phyloP scores from a whole-genome alignment of 1,284 basidiomycete genomes.

The Pisolithus thermaeus region DNA sequence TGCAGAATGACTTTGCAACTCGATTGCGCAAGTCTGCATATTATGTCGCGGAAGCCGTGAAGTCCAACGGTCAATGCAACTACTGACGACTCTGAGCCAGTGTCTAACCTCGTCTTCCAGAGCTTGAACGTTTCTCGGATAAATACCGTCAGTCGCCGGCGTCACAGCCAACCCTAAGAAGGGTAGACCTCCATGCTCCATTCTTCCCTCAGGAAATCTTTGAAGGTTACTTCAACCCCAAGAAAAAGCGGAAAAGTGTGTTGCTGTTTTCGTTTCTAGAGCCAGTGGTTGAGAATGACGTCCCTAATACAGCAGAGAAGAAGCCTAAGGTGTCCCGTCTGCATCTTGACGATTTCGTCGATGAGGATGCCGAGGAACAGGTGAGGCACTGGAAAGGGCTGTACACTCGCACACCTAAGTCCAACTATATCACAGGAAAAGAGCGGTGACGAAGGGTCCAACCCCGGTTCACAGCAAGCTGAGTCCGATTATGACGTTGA shows the following conservation, averaged over 20 bases:
- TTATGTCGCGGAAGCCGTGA: conserved; percentile 65
- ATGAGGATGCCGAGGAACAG: conserved; percentile 53
- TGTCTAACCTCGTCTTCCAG: conserved; percentile 29
- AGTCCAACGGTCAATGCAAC: conserved; percentile 48
- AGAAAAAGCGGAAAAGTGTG: conserved; percentile 54
- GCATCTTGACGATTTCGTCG: conserved; percentile 60
- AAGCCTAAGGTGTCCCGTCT: conserved; percentile 38
- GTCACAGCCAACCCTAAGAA: conserved; percentile 58
- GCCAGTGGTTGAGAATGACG: not conserved
- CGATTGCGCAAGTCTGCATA: conserved; percentile 64
- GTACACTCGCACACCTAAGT: not conserved
- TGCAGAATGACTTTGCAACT: conserved; percentile 61
- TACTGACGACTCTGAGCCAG: not conserved
- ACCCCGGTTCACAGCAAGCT: conserved; percentile 52
- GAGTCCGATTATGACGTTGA: conserved; percentile 77
- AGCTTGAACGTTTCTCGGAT: conserved; percentile 73
- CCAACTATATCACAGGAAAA: conserved; percentile 45
- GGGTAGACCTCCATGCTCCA: conserved; percentile 60
- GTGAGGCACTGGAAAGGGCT: conserved; percentile 27
- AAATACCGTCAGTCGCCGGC: conserved; percentile 62
- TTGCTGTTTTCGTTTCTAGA: not conserved
- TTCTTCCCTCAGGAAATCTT: conserved; percentile 77
- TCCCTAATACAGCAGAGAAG: conserved; percentile 27
- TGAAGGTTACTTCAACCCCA: conserved; percentile 72
- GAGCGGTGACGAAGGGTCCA: conserved; percentile 59